A percentile compares a stretch with the other conserved stretches of the same genome.
phyloP scores from a whole-genome alignment of 441 rosid genomes.

The Populus trichocarpa region DNA sequence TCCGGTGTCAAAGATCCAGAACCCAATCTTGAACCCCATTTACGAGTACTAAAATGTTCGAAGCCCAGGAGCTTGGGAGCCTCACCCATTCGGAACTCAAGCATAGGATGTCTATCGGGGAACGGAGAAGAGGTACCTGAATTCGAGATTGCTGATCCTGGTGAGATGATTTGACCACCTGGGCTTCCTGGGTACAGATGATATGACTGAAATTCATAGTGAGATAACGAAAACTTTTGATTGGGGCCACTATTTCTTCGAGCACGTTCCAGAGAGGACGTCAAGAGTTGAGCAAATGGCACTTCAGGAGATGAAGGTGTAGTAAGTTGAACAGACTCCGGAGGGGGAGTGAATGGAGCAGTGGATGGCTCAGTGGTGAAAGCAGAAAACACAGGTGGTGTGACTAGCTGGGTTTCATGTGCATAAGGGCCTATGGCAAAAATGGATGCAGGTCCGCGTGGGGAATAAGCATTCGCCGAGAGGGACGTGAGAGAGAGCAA shows the following conservation, averaged over 20 bases:
- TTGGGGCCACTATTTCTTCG: constrained; percentile 59
- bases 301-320: constrained; percentile 98
- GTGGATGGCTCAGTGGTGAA: constrained; percentile 90
- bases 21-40: constrained; percentile 89
- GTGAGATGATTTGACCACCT: constrained; percentile 75
- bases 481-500: constrained; percentile 54
- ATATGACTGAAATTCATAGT: constrained; percentile 70
- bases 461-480: constrained; percentile 55
- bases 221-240: constrained; percentile 64
- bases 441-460: constrained; percentile 66
- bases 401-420: constrained; percentile 86
- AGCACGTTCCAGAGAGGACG: constrained; percentile 89
- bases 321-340: constrained; percentile 73
- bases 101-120: constrained; percentile 60
- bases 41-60: constrained; percentile 65
- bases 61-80: constrained; percentile 71
- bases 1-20: constrained; percentile 80
- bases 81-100: constrained; percentile 58
- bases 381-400: constrained; percentile 95
- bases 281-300: constrained; percentile 83
- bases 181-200: constrained; percentile 80
- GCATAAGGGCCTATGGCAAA: constrained; percentile 91
- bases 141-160: constrained; percentile 77
- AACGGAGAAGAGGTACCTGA: constrained; percentile 96
- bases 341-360: constrained; percentile 91